Conservation (phyloP, 179 eudicot species). For the Actinidia arguta region DNA sequence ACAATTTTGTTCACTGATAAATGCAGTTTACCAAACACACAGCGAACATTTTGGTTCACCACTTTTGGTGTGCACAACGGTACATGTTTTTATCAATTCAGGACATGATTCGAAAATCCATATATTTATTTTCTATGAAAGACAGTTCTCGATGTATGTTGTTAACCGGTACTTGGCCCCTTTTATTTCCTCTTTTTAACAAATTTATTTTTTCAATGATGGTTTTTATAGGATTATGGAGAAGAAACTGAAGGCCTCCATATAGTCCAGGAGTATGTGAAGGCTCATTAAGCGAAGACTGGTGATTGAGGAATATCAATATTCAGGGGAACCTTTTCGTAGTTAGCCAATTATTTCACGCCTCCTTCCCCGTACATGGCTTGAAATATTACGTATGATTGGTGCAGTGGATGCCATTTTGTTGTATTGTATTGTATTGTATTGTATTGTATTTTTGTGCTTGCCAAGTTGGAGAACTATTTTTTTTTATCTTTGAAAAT, state of each 20-base stretch:
- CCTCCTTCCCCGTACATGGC: background rate
- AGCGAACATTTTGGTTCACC: no score
- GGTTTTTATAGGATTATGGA: slow-evolving; percentile 45
- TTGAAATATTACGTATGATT: background rate
- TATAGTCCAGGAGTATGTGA: slow-evolving; percentile 45
- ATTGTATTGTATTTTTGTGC: no score
- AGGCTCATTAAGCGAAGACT: slow-evolving; percentile 28
- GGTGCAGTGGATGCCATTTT: background rate
- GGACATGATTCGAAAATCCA: background rate
- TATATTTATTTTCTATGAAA: background rate
- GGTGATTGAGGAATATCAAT: background rate
- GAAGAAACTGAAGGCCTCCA: slow-evolving; percentile 47
- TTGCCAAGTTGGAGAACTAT: no score
- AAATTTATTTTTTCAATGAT: no score
- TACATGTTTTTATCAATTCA: no score
- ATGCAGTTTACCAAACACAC: background rate
- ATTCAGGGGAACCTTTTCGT: background rate
- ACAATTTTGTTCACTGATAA: background rate
- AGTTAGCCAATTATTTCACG: background rate
- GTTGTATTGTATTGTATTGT: background rate
- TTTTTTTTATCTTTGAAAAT: no score
- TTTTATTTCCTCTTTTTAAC: background rate
- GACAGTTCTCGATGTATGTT: background rate
- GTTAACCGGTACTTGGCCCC: background rate
- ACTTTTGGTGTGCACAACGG: background rate